Evolutionary conservation across 352 stramenopile species (phyloP), one percentile per base, ranked within the genome.

Genomic region (Pythium utonaiense): DNA sequence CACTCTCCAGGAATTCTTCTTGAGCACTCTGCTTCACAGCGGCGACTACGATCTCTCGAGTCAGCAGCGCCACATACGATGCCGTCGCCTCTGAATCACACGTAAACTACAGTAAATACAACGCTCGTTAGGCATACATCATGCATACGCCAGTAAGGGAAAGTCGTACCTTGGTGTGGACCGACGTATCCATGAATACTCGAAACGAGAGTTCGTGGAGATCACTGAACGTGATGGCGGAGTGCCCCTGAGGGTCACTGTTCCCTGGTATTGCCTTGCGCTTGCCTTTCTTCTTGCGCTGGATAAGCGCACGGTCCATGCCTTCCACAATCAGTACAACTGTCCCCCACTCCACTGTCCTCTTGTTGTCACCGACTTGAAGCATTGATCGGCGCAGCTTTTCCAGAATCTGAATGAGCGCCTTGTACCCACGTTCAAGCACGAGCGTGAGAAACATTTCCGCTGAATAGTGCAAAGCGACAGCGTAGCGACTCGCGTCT

Each of bases 171-270:
- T 87, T 83, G 17, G 75, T 87, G 50, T 89, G 80, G 1, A 65
- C 67, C 0, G 64, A 70, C 1, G 69, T 60, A 42, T 89, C 80
- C 80, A 87, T 84, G 27, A 82, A 89, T 42, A 89, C 65, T 40
- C 85, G 75, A 50, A 89, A 87, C 3, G 77, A 65, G 13, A 89
- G 57, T 27, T 87, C 77, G 12, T 87, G 72, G 28, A 89, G 65
- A 33, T 89, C 75, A 9, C 66, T 74, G 48, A 89, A 89, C 4
- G 71, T 70, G 14, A 86, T 67, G 0, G 47, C 27, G 0, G 47
- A 22, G 10, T 34, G 42, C 21, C 10, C 0, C 2, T 27, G 1
- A 21, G 8, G 24, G 24, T 19, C 58, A 22, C 2, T 51, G 9
- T 13, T 30, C 44, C 24, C 48, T 25, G 12, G 38, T 4, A 3